Evolutionary conservation across 441 rosid genomes (phyloP), one percentile per base, ranked within the genome.

Genomic region (Euphorbia celastroides): DNA sequence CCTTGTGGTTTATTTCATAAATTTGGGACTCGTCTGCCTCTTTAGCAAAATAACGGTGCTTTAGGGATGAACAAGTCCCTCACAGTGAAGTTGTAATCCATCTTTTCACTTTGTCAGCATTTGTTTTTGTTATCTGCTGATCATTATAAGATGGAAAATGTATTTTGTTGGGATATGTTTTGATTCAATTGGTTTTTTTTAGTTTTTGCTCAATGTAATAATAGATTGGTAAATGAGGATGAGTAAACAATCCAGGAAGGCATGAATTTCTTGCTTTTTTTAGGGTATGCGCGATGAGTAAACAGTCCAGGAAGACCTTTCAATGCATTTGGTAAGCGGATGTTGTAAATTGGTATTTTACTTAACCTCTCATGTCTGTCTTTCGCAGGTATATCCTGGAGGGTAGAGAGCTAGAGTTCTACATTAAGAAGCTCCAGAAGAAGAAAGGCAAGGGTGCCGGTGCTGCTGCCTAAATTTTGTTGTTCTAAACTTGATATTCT

Each of bases 51-150:
- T 52, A 57, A 14, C 55, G 61, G 73, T 72, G 80, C 66, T 75
- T 11, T 34, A 61, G 80, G 78, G 81, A 71, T 75, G 74, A 75
- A 48, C 57, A 17, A 71, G 75, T 72, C 67, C 67, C 80, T 31
- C 11, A 62, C 28, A 70, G 51, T 26, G n/a, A 72, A 64, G 61
- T 12, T 5, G 7, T 1, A 11, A 70, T 75, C 84, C 90, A 85
- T 81, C 80, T 74, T 20, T 57, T 85, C 88, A 85, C 88, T 86
- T 80, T 80, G 83, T 83, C 90, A 79, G 81, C 85, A 71, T 75
- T 68, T 57, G 65, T 51, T 0, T 7, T 60, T 68, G 67, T 83
- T 59, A 56, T 62, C 70, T 19, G 88, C 83, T 85, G 85, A 83
- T 80, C 88, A 85, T 83, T 80, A 36, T 16, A 65, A 48, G 84